Evolutionary conservation across 257 asterid species (phyloP).

Genomic region (Marsdenia floribunda): DNA sequence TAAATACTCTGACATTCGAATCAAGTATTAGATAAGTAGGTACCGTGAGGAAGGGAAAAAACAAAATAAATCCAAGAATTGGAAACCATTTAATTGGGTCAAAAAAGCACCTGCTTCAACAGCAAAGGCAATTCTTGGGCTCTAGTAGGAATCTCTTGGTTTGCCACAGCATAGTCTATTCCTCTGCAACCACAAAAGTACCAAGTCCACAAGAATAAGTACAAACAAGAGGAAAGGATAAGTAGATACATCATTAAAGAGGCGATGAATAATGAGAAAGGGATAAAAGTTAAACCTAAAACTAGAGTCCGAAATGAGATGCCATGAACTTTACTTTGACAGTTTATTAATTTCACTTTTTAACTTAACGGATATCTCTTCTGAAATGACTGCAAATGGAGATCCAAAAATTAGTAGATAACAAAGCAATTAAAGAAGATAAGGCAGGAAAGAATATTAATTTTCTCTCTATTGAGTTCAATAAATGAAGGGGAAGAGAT

Average conservation of each 20-base stretch:
- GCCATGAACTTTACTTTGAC: not conserved
- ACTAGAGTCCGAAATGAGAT: not conserved
- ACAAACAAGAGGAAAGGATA: not conserved
- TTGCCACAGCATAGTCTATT: slow-evolving; percentile 67
- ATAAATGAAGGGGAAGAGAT: not conserved
- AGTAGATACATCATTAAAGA: not conserved
- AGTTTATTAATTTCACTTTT: not conserved
- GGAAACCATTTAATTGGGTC: not conserved
- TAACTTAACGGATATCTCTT: not conserved
- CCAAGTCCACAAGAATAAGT: slow-evolving; percentile 12
- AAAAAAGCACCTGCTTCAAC: slow-evolving; percentile 49
- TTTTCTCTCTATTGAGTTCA: not conserved
- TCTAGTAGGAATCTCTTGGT: slow-evolving; percentile 45
- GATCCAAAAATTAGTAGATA: not conserved
- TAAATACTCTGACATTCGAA: not conserved
- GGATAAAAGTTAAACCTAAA: not conserved
- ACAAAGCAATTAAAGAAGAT: not conserved
- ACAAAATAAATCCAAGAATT: slow-evolving; percentile 1
- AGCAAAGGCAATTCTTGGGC: slow-evolving; percentile 58
- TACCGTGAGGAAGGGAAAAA: not conserved
- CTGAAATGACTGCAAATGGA: not conserved
- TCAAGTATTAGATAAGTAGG: not conserved
- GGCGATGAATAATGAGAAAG: not conserved
- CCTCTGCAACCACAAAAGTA: slow-evolving; percentile 49
- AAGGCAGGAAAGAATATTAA: not conserved